These are phyloP conservation scores for Brassica cretica DNA, from an alignment of 345 rosid species.

Conservation along the genomic window DNA sequence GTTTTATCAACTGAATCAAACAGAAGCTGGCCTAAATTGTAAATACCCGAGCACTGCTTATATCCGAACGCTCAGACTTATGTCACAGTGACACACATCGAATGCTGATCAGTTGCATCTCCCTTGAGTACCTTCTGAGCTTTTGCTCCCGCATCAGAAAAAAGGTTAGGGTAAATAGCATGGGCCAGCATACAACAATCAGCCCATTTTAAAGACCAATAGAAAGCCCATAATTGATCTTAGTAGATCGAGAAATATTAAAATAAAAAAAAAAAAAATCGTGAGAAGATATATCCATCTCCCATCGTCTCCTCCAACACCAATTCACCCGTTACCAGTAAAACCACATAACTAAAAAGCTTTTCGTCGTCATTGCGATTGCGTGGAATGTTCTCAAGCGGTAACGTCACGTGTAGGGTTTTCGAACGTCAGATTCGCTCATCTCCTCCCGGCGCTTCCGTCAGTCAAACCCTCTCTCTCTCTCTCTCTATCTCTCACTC, in stretches of 20 bases:
- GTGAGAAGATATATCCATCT: neutral
- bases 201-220: neutral
- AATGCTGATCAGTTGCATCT: too few species aligned
- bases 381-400: constrained; percentile 55
- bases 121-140: too few species aligned
- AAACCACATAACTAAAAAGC: constrained; percentile 12
- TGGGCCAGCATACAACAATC: neutral
- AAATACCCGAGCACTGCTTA: too few species aligned
- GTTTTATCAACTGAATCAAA: neutral
- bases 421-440: constrained; percentile 78
- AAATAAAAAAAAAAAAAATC: neutral
- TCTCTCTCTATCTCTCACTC: neutral
- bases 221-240: neutral
- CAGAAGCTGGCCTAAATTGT: neutral
- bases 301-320: constrained; percentile 23
- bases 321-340: constrained; percentile 19
- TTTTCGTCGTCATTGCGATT: neutral
- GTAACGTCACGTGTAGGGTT: constrained; percentile 75
- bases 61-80: too few species aligned
- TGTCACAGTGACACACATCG: too few species aligned
- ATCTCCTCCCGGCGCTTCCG: constrained; percentile 70
- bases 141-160: too few species aligned
- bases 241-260: neutral
- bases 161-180: neutral
- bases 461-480: constrained; percentile 41